Evolutionary conservation across 257 asterid species (phyloP), one percentile per base, ranked within the genome.

Genomic region (Solanum paucissectum): DNA sequence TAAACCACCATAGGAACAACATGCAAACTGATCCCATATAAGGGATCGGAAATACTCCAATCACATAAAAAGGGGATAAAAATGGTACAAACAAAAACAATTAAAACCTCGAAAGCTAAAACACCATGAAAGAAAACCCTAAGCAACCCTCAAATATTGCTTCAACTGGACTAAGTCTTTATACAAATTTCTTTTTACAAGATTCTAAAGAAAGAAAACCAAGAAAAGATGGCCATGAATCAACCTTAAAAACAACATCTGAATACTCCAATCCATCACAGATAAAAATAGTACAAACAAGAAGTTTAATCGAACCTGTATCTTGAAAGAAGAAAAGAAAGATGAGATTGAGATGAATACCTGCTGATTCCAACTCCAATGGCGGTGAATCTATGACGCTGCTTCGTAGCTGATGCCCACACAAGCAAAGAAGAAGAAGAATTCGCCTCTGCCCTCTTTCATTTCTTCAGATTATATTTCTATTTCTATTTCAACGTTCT

Each of bases 351-450:
- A 84, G 20, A 49, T 18, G 44, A 37, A 38, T 11, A 96, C 99
- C 94, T 91, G 95, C 98, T 3, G 93, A 91, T 88, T 94, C 94
- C 46, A 91, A 90, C 66, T 95, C 99, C 99, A 97, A 95, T n/a
- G n/a, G n/a, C 66, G 93, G 86, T 95, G 93, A 37, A 37, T 37
- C 40, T 37, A 37, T 37, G n/a, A n/a, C n/a, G 91, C 13, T 96
- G 95, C 90, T 97, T 97, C 81, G 86, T 83, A 89, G 90, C 81
- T 44, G 94, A 91, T 40, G 91, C 90, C 91, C 79, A 27, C 79
- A 27, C 10, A 90, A 86, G 87, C 90, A 87, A 88, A 34, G 36
- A 34, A 34, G 36, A 34, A 34, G 64, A 52, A 20, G 86, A 73
- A 58, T 68, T 68, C 9, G 11, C 3, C 40, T 72, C 44, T 33